Evolutionary conservation across 345 rosid species (phyloP), one percentile per base, ranked within the genome.

Genomic region (Angophora floribunda): DNA sequence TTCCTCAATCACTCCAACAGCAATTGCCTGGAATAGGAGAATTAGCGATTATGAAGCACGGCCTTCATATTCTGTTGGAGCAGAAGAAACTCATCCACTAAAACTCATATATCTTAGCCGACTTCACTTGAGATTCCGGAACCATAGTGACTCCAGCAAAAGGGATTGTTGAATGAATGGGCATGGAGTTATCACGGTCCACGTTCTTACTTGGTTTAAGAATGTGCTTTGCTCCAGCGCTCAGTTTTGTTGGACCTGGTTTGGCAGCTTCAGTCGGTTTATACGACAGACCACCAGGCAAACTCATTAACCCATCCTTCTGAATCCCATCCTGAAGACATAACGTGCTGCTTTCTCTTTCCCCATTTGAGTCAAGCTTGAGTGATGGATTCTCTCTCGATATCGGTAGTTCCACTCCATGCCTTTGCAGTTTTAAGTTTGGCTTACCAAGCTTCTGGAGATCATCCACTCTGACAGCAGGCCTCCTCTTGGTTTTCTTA

Each of bases 191-290:
- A 51, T 90, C 93, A 22, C 86, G 87, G 88, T 87, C 89, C 47
- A 41, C 51, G 30, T 85, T 87, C 85, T 86, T 85, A 80, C 88
- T 78, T 0, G 94, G 94, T 88, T 93, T 90, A 88, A 91, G 90
- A 84, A 92, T 88, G 91, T 94, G 92, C 91, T 92, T 93, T 16
- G 91, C 91, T 59, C 94, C 94, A 22, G 94, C 91, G 86, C 89
- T 90, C 57, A 93, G 91, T 89, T 93, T 94, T n/a, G 91, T 17
- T 11, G 94, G 91, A 78, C 94, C 92, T 22, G 88, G 50, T 61
- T 89, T 88, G 52, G 86, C 88, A 41, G 88, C 79, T 21, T 88
- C 89, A 19, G 89, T 89, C 79, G 61, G 88, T 87, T 85, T 90
- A 49, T 52, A 89, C 53, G 47, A 52, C 87, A 90, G 87, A 55